Conservation (phyloP, 768 basidiomycete species). For the Mycena maculata region DNA sequence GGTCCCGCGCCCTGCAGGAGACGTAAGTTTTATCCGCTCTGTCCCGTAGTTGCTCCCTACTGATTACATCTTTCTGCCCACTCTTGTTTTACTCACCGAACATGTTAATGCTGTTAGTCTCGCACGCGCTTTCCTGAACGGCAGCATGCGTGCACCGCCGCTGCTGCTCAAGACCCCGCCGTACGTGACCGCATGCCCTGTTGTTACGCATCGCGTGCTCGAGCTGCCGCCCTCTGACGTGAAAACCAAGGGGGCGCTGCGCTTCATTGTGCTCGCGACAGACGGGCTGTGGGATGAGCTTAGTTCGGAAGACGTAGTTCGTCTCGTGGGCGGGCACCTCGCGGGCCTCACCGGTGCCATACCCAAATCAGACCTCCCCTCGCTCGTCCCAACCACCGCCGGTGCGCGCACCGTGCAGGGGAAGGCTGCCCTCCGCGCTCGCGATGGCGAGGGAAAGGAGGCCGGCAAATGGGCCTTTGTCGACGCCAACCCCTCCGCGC, state of each 20-base stretch:
- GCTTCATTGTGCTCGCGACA: conserved; percentile 91
- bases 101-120: conserved; percentile 2
- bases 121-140: conserved; percentile 70
- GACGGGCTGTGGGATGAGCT: conserved; percentile 85
- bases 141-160: conserved; percentile 69
- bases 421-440: conserved; percentile 56
- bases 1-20: conserved; percentile 79
- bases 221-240: conserved; percentile 56
- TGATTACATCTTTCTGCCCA: too few species aligned
- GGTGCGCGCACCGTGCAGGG: conserved; percentile 73
- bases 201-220: conserved; percentile 82
- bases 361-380: conserved; percentile 66
- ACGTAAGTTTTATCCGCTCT: conserved; percentile 56
- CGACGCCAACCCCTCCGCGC: conserved; percentile 82
- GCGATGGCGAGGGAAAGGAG: conserved; percentile 41
- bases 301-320: conserved; percentile 87
- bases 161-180: conserved; percentile 84
- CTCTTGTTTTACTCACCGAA: too few species aligned
- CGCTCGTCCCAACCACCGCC: conserved; percentile 64
- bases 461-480: conserved; percentile 79
- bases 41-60: too few species aligned
- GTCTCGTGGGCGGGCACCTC: conserved; percentile 86
- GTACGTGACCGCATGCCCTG: conserved; percentile 90
- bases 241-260: conserved; percentile 46
- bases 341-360: conserved; percentile 75